Evolutionary conservation across 768 basidiomycete genomes (phyloP), one percentile per base, ranked within the genome.

Genomic region (Hygrophorus pudorinus): DNA sequence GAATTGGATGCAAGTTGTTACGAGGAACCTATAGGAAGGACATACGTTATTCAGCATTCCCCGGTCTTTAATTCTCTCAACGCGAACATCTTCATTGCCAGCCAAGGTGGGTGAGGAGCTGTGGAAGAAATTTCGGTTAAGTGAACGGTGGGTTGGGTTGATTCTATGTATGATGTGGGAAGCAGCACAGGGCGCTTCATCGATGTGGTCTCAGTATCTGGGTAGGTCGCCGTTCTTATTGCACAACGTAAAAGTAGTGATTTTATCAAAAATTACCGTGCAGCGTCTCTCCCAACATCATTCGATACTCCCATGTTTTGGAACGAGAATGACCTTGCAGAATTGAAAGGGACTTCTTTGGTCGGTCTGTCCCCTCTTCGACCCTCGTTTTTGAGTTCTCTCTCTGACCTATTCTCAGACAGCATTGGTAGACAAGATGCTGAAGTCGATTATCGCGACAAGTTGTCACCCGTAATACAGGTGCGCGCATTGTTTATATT

Each of bases 151-250:
- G 96, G 67, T 74, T 1, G 84, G 85, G 2, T 64, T 97, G 36
- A 97, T 99, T 47, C 67, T 98, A 31, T 87, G 82, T 50, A 84
- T 99, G 80, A 89, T 98, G 85, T 96, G 88, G 86, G 96, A 99
- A 61, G 76, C 75, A 43, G 74, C 79, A 3, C 71, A 71, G 50
- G 79, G 79, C 1, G 45, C 64, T 2, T 55, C 66, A 14, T 84
- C 87, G 38, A 77, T 65, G 43, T 88, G 90, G 91, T 55, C 59
- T 4, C 68, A 67, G 8, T 94, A 93, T 62, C 67, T 93, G 10
- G 65, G 87, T 87, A 45, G 38, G 76, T 61, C 40, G 34, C 33
- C 35, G 18, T 32, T 9, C 35, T 28, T 14, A 41, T 20, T 36
- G 12, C 13, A 28, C 9, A 16, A n/a, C 40, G 13, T 13, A n/a